Percentiles rank a stretch among this genome's conserved stretches.
Conservation (phyloP, 2,329 filamentous ascomycete genomes). For the Talaromyces amestolkiae region DNA sequence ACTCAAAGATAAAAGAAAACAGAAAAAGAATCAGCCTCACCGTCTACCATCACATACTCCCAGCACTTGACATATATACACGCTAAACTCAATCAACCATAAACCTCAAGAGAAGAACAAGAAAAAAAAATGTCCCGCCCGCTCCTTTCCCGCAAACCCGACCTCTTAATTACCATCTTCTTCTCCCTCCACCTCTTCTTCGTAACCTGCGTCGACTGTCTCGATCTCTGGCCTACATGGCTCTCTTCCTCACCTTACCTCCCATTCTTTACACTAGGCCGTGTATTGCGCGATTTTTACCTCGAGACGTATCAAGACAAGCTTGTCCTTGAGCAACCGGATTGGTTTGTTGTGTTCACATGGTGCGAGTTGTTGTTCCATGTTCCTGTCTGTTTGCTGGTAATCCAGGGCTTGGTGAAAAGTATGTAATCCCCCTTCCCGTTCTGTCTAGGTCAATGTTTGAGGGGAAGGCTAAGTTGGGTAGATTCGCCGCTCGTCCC, state of each 20-base stretch:
- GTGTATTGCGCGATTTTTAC: slow-evolving; percentile 55
- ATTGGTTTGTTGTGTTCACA: slow-evolving; percentile 59
- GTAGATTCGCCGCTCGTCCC: slow-evolving; percentile 58
- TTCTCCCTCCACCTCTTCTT: slow-evolving; percentile 16
- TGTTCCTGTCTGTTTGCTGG: slow-evolving; percentile 58
- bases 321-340: slow-evolving; percentile 59
- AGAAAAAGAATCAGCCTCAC: not conserved
- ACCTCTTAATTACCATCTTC: slow-evolving; percentile 7
- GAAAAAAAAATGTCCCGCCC: not conserved
- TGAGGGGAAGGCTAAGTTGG: not conserved
- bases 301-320: slow-evolving; percentile 61
- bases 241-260: slow-evolving; percentile 55
- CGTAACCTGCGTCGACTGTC: slow-evolving; percentile 14
- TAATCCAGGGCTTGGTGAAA: slow-evolving; percentile 50
- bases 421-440: slow-evolving; percentile 37
- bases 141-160: slow-evolving; percentile 10
- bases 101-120: not conserved
- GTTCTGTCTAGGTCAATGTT: too few species aligned
- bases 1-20: not conserved
- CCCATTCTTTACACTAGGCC: slow-evolving; percentile 49
- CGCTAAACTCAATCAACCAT: not conserved
- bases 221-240: slow-evolving; percentile 13
- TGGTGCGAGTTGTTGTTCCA: slow-evolving; percentile 62
- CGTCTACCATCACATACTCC: not conserved
- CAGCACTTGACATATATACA: not conserved